Evolutionary conservation across 129 eudicot species (phyloP).

Genomic region (Lactuca saligna): DNA sequence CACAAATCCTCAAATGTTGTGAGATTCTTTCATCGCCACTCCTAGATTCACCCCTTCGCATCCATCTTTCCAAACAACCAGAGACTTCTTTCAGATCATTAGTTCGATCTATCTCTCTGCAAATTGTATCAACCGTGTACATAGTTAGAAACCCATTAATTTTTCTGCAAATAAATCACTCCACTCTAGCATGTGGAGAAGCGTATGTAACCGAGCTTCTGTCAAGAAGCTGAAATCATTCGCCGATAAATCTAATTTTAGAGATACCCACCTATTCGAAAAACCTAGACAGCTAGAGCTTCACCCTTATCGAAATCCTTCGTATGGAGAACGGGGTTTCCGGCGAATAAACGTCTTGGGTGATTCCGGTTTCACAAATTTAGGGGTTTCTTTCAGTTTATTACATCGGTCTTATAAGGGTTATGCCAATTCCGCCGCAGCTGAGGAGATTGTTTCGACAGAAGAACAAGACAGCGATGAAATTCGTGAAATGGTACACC

Average conservation of each 20-base stretch:
- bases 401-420: conserved; percentile 28
- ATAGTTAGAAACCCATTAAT: conserved; percentile 14
- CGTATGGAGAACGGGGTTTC: conserved; percentile 18
- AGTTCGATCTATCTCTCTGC: conserved; percentile 5
- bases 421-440: conserved; percentile 48
- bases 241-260: conserved; percentile 24
- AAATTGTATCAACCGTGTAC: conserved; percentile 8
- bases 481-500: conserved; percentile 54
- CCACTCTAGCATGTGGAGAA: conserved; percentile 71
- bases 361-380: conserved; percentile 11
- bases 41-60: conserved; percentile 5
- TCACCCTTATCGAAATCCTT: not conserved
- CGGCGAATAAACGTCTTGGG: conserved; percentile 16
- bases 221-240: conserved; percentile 52
- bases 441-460: conserved; percentile 64
- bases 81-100: conserved; percentile 6
- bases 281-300: conserved; percentile 6
- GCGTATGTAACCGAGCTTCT: conserved; percentile 44
- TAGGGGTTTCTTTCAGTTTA: conserved; percentile 13
- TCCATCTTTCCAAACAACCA: not conserved
- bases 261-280: conserved; percentile 21
- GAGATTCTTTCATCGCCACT: not conserved
- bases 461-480: conserved; percentile 79
- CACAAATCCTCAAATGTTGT: conserved; percentile 19
- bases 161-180: not conserved